These are phyloP conservation scores for Cladophialophora immunda DNA, from an alignment of 2,329 filamentous ascomycete genomes.

Conservation along the genomic window DNA sequence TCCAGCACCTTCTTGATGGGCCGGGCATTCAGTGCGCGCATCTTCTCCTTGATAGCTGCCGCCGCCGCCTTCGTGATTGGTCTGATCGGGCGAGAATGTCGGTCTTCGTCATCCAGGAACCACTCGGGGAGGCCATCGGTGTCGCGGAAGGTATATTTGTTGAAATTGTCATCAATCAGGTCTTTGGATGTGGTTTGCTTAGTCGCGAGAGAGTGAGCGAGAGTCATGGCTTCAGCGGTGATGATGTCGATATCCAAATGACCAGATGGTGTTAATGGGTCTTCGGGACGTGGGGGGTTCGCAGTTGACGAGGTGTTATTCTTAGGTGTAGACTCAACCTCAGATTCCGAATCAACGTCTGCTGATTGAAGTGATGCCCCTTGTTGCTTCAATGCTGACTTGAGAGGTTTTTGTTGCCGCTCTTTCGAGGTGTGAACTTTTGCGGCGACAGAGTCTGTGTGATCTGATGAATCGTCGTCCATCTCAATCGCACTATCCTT, in stretches of 20 bases:
- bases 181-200: slow-evolving; percentile 82
- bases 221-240: slow-evolving; percentile 98
- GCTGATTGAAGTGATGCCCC: background rate
- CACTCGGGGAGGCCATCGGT: slow-evolving; percentile 92
- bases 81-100: slow-evolving; percentile 82
- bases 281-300: slow-evolving; percentile 34
- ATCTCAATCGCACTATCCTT: slow-evolving; percentile 49
- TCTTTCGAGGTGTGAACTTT: slow-evolving; percentile 40
- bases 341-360: slow-evolving; percentile 47
- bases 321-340: slow-evolving; percentile 42
- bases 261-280: slow-evolving; percentile 53
- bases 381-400: slow-evolving; percentile 42
- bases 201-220: slow-evolving; percentile 89
- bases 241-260: slow-evolving; percentile 92
- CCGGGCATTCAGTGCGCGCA: slow-evolving; percentile 88
- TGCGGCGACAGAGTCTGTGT: slow-evolving; percentile 15
- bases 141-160: slow-evolving; percentile 90
- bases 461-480: slow-evolving; percentile 43
- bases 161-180: slow-evolving; percentile 89
- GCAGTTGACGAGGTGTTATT: slow-evolving; percentile 8
- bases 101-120: slow-evolving; percentile 92
- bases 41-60: slow-evolving; percentile 91
- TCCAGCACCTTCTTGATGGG: slow-evolving; percentile 99
- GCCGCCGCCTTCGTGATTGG: slow-evolving; percentile 94
- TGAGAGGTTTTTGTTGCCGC: slow-evolving; percentile 41